Percentiles rank a stretch among this genome's conserved stretches.
phyloP scores from a whole-genome alignment of 1,284 basidiomycete genomes.

The Phylloboletellus chloephorus region DNA sequence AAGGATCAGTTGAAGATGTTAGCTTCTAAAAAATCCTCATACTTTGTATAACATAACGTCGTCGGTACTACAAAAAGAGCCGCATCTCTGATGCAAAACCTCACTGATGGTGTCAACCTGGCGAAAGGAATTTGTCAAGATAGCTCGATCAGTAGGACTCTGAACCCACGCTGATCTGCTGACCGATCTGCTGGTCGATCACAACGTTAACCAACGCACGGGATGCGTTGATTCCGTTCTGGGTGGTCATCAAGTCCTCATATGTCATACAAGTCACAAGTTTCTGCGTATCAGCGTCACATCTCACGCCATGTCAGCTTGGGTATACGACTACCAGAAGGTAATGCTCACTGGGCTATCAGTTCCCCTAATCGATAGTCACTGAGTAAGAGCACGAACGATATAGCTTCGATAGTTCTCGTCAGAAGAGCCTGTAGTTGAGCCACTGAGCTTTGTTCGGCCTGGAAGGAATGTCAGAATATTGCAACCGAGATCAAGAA shows the following conservation, averaged over 20 bases:
- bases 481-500: not conserved
- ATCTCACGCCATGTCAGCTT: conserved; percentile 40
- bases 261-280: conserved; percentile 70
- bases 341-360: conserved; percentile 60
- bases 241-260: conserved; percentile 78
- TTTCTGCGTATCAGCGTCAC: conserved; percentile 64
- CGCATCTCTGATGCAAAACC: conserved; percentile 89
- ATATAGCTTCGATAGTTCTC: conserved; percentile 86
- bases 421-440: conserved; percentile 71
- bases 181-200: conserved; percentile 96
- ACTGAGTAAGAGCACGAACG: conserved; percentile 86
- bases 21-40: conserved; percentile 14
- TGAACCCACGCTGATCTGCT: conserved; percentile 80
- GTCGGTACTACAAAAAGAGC: conserved; percentile 95
- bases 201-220: conserved; percentile 89
- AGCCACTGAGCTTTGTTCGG: conserved; percentile 75
- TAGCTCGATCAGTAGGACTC: conserved; percentile 1
- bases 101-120: conserved; percentile 96
- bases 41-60: conserved; percentile 98
- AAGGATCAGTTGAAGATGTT: conserved; percentile 2
- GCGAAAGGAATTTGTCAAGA: conserved; percentile 11
- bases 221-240: conserved; percentile 78
- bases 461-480: conserved; percentile 38
- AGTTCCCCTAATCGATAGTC: conserved; percentile 91
- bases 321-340: conserved; percentile 5